phyloP scores from a whole-genome alignment of 2,329 filamentous ascomycete species.

The Ceratocystis colombiana region DNA sequence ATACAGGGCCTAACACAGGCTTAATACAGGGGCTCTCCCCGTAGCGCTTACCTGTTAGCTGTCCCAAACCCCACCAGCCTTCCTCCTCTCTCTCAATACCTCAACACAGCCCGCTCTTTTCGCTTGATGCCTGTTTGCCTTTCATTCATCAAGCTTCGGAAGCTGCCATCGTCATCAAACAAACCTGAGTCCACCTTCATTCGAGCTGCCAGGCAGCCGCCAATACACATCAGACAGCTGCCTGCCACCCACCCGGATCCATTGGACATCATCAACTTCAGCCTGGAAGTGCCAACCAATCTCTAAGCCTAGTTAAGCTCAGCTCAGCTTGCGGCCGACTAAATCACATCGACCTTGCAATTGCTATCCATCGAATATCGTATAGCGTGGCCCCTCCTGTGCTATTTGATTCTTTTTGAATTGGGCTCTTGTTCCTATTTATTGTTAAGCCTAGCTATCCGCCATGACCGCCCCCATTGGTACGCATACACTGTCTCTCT shows the following conservation, averaged over 20 bases:
- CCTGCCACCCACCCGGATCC: background rate
- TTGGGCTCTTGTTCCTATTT: background rate
- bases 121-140: background rate
- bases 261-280: conserved; percentile 9
- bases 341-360: background rate
- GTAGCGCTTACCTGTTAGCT: conserved; percentile 6
- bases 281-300: conserved; percentile 1
- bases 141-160: background rate
- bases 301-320: conserved; percentile 4
- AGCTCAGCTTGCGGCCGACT: conserved; percentile 9
- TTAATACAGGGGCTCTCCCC: conserved; percentile 8
- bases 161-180: conserved; percentile 12
- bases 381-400: background rate
- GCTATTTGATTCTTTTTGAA: background rate
- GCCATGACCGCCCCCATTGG: conserved; percentile 22
- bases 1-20: background rate
- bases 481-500: conserved; percentile 5
- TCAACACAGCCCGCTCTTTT: conserved; percentile 3
- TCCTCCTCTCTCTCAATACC: background rate
- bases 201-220: background rate
- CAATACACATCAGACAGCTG: background rate
- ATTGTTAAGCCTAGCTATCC: background rate
- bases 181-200: background rate
- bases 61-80: conserved; percentile 13
- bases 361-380: conserved; percentile 1